Percentiles rank a stretch among this genome's conserved stretches.
Evolutionary conservation across 768 basidiomycete genomes (phyloP).

Genomic region (Gloeophyllum trabeum): DNA sequence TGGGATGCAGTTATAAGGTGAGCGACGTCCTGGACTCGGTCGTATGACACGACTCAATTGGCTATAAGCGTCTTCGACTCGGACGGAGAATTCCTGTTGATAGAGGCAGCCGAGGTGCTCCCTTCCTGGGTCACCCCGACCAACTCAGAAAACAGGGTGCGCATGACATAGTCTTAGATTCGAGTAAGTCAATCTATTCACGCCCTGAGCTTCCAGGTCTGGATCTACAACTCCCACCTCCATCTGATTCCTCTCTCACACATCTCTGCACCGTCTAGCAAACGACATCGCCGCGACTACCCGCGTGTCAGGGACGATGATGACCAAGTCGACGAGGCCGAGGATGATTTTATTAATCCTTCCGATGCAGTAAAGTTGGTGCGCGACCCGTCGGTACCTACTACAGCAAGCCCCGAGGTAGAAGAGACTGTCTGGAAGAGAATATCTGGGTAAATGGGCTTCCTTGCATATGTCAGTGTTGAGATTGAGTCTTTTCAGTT

Average conservation of each 20-base stretch:
- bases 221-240: slow-evolving; percentile 75
- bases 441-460: slow-evolving; percentile 40
- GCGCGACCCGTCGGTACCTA: slow-evolving; percentile 38
- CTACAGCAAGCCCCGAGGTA: slow-evolving; percentile 46
- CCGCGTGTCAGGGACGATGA: slow-evolving; percentile 36
- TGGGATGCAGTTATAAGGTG: slow-evolving; percentile 82
- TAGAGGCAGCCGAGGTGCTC: slow-evolving; percentile 87
- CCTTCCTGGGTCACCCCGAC: slow-evolving; percentile 87
- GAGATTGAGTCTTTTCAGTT: slow-evolving; percentile 16
- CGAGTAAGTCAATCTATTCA: background rate
- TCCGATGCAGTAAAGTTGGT: slow-evolving; percentile 54
- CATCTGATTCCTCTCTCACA: slow-evolving; percentile 82
- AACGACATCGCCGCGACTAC: slow-evolving; percentile 32
- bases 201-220: slow-evolving; percentile 50
- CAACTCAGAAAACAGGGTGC: slow-evolving; percentile 88
- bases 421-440: slow-evolving; percentile 62
- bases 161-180: too few relatives aligned
- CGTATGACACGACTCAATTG: background rate
- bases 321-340: slow-evolving; percentile 26
- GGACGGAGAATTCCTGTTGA: slow-evolving; percentile 92
- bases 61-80: slow-evolving; percentile 62
- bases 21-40: slow-evolving; percentile 9
- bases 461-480: slow-evolving; percentile 1
- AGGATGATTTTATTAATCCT: slow-evolving; percentile 17
- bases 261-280: slow-evolving; percentile 54